Evolutionary conservation across 2,329 filamentous ascomycete species (phyloP).

Genomic region (Ciborinia camelliae): DNA sequence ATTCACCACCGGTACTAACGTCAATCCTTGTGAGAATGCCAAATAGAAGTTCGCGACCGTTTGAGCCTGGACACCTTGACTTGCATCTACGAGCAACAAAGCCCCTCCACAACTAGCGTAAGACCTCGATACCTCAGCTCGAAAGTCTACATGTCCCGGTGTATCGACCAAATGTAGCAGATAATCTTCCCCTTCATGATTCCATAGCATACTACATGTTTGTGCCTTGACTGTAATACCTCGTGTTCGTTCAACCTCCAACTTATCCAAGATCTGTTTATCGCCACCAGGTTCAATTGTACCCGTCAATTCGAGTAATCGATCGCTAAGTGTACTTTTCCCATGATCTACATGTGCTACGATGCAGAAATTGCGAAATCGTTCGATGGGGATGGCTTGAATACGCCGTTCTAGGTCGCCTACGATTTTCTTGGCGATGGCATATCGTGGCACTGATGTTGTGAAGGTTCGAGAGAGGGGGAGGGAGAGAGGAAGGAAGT

Average conservation of each 20-base stretch:
- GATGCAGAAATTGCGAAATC: conserved; percentile 95
- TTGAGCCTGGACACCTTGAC: conserved; percentile 94
- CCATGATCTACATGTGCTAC: conserved; percentile 99
- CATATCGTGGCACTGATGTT: conserved; percentile 31
- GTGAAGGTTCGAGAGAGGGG: conserved; percentile 27
- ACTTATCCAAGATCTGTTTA: conserved; percentile 94
- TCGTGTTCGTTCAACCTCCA: conserved; percentile 92
- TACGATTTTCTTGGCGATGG: conserved; percentile 35
- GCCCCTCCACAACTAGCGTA: conserved; percentile 96
- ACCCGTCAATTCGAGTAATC: conserved; percentile 87
- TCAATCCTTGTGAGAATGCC: conserved; percentile 85
- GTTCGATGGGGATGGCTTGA: conserved; percentile 70
- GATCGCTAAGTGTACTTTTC: conserved; percentile 92
- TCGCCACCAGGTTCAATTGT: conserved; percentile 84
- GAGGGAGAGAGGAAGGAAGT: conserved; percentile 24
- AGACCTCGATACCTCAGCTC: conserved; percentile 90
- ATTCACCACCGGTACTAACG: conserved; percentile 88
- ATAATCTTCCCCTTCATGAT: conserved; percentile 80
- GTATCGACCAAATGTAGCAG: conserved; percentile 94
- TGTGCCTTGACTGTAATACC: conserved; percentile 99
- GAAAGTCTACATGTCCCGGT: conserved; percentile 95
- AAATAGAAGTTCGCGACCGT: conserved; percentile 99
- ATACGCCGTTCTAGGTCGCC: conserved; percentile 57
- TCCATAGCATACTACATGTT: conserved; percentile 97
- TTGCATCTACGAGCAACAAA: conserved; percentile 88